Base-by-base conservation (phyloP, 129 eudicot species). In the Flaveria trinervia region DNA sequence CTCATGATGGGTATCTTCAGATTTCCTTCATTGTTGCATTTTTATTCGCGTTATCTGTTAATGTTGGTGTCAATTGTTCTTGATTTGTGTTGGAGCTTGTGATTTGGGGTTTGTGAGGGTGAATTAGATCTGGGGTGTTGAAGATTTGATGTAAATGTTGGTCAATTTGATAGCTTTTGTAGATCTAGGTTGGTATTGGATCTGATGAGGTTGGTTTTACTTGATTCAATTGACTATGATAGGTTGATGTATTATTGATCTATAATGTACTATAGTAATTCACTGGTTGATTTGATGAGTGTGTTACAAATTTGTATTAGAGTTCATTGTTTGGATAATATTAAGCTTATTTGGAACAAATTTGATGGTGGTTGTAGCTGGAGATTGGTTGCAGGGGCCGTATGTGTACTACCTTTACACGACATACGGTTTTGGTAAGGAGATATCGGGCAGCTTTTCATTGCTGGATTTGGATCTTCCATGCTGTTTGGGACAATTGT, bases 401-500 rank as follows among this genome's bases (percentile, higher is more conserved):
- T 89, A 89, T 69, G 95, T 89, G 54, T 89, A 89, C 84, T 86
- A 89, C 67, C 95, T 89, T 57, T 89, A 89, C 81, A 84, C 81
- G 3, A 89, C 91, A 10, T 89, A 89, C 62, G 95, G 95, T 48
- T 89, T 86, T 15, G 76, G 89, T 54, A 89, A 78, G 95, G 95
- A 72, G 89, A 89, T 44, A 95, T 95, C 22, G 99, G 99, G 28
- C 99, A 92, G 85, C 95, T 95, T 70, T 95, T 95, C 71, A 95
- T 95, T 79, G 99, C 99, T 64, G 99, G 99, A 5, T 95, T 95
- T 83, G 99, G 99, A 74, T 95, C 99, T 71, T 95, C 99, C 80
- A 95, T 95, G 99, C 76, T 95, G 74, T 95, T 95, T 79, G 99
- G 99, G 70, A 95, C 99, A 44, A 91, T 95, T 76, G 99, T 95